A percentile compares a stretch with the other conserved stretches of the same genome.
These are phyloP conservation scores for Leishmania arabica DNA, from an alignment of 208 protist species.

Conservation along the genomic window DNA sequence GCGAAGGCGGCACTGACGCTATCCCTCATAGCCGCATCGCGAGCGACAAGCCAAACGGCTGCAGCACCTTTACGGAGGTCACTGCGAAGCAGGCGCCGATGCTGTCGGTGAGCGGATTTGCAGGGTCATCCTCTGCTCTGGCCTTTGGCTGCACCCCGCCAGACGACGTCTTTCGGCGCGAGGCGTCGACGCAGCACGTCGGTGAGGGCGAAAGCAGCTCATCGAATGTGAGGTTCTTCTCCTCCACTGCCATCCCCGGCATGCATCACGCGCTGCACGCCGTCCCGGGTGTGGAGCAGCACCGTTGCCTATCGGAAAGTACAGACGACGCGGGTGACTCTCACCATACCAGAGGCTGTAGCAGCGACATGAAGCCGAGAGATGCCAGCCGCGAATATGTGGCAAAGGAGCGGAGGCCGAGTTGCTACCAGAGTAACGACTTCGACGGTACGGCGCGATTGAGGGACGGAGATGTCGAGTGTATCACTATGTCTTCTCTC, in stretches of 20 bases:
- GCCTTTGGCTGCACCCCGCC: neutral
- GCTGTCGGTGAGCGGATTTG: neutral
- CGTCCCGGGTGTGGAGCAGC: neutral
- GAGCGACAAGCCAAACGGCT: no score
- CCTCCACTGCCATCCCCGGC: neutral
- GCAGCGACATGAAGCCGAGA: neutral
- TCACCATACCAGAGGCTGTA: neutral
- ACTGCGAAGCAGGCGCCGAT: neutral
- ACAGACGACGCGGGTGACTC: neutral
- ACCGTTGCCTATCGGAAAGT: neutral
- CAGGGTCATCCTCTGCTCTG: neutral
- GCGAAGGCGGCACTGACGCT: neutral
- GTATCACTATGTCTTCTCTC: slow-evolving; percentile 4
- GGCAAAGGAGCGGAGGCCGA: neutral
- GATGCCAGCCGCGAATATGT: neutral
- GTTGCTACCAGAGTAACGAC: neutral
- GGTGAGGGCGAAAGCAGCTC: neutral
- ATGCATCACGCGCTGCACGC: neutral
- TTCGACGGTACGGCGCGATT: neutral
- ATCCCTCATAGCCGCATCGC: neutral
- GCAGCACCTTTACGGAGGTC: neutral
- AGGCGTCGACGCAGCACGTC: neutral
- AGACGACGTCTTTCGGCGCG: neutral
- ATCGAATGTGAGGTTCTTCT: neutral
- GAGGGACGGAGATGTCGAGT: neutral